These are phyloP conservation scores for Fusarium redolens DNA, from an alignment of 2,329 filamentous ascomycete genomes.

Conservation along the genomic window DNA sequence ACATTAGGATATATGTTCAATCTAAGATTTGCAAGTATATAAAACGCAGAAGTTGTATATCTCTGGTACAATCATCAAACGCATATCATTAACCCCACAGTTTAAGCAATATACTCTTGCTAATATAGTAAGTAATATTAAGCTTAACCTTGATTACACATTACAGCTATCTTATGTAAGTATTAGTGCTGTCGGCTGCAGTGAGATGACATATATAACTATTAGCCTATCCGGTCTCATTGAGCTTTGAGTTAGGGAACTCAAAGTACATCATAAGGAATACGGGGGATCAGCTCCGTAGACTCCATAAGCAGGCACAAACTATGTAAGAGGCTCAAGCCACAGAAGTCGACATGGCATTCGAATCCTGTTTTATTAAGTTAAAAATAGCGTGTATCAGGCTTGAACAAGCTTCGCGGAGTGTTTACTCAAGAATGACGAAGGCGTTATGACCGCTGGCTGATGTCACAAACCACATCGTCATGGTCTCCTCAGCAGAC, in stretches of 20 bases:
- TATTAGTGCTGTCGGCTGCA: too few species aligned
- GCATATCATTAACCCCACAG: too few species aligned
- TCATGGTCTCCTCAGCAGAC: not conserved
- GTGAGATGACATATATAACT: too few species aligned
- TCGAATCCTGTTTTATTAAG: not conserved
- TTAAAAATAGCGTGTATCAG: not conserved
- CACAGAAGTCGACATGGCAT: not conserved
- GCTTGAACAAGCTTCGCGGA: not conserved
- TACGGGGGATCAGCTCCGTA: not conserved
- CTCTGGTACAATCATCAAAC: too few species aligned
- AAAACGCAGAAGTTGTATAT: too few species aligned
- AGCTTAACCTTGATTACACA: too few species aligned
- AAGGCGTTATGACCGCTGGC: not conserved
- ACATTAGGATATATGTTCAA: too few species aligned
- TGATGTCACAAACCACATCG: not conserved
- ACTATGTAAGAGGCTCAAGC: not conserved
- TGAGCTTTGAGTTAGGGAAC: not conserved
- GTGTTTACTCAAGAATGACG: not conserved
- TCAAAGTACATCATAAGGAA: not conserved
- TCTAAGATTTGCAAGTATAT: too few species aligned
- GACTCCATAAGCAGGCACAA: not conserved
- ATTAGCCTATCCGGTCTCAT: not conserved
- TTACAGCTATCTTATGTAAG: too few species aligned
- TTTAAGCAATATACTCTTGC: too few species aligned
- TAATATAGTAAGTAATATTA: too few species aligned